A percentile compares a stretch with the other conserved stretches of the same genome.
phyloP scores from a whole-genome alignment of 306 rosid genomes.

The Crataegus laevigata region DNA sequence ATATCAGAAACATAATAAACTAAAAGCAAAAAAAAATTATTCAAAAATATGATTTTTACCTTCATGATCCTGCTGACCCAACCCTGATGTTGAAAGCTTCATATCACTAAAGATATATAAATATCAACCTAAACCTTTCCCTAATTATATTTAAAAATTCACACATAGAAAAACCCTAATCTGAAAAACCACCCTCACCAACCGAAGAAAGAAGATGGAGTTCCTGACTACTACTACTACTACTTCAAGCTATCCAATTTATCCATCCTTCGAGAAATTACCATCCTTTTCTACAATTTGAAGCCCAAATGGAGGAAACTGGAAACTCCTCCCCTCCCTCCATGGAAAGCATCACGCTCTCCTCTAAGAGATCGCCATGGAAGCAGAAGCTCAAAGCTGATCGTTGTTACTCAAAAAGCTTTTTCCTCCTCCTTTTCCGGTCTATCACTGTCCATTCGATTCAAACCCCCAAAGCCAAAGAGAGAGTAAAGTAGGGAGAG shows the following conservation, averaged over 20 bases:
- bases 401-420: slow-evolving; percentile 7
- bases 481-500: slow-evolving; percentile 10
- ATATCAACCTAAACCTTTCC: slow-evolving; percentile 15
- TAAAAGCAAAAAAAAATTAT: slow-evolving; percentile 9
- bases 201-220: not conserved
- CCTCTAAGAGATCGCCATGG: slow-evolving; percentile 47
- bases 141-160: not conserved
- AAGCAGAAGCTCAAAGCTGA: slow-evolving; percentile 8
- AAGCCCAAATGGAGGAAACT: slow-evolving; percentile 28
- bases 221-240: not conserved
- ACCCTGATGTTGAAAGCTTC: slow-evolving; percentile 86
- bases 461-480: slow-evolving; percentile 4
- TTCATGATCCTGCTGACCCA: slow-evolving; percentile 77
- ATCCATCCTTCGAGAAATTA: slow-evolving; percentile 14
- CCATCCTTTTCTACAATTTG: slow-evolving; percentile 10
- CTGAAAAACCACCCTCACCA: slow-evolving; percentile 8
- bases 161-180: slow-evolving; percentile 35
- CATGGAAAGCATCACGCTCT: slow-evolving; percentile 27
- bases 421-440: slow-evolving; percentile 32
- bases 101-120: slow-evolving; percentile 39
- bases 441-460: slow-evolving; percentile 60
- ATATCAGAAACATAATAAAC: not conserved
- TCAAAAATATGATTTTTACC: slow-evolving; percentile 33
- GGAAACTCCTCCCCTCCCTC: slow-evolving; percentile 11
- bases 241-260: slow-evolving; percentile 40